phyloP scores from a whole-genome alignment of 371 early-diverging fungal genomes.

The Mortierella sp. region DNA sequence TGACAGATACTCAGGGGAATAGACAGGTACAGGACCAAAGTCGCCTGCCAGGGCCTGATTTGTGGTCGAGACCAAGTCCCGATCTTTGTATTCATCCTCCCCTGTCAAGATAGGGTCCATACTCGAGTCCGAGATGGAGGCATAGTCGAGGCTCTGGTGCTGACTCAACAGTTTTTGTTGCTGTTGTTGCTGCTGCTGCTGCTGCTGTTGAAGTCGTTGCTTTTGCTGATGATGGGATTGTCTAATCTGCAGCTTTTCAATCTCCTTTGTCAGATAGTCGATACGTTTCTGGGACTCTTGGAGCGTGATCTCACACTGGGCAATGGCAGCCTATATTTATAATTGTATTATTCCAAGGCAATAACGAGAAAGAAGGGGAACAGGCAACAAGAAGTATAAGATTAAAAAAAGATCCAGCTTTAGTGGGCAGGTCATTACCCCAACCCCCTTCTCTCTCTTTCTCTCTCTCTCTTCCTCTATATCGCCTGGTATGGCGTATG shows the following conservation, averaged over 20 bases:
- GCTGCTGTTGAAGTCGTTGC: conserved; percentile 55
- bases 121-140: conserved; percentile 43
- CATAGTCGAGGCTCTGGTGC: conserved; percentile 18
- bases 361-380: background rate
- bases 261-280: conserved; percentile 80
- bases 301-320: conserved; percentile 84
- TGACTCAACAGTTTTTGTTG: conserved; percentile 10
- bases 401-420: background rate
- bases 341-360: too few relatives aligned
- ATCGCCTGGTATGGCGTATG: background rate
- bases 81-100: conserved; percentile 51
- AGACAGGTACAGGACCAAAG: conserved; percentile 47
- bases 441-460: background rate
- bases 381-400: background rate
- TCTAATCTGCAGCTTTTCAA: conserved; percentile 66
- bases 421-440: background rate
- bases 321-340: conserved; percentile 53
- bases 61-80: conserved; percentile 32
- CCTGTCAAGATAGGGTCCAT: conserved; percentile 49
- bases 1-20: conserved; percentile 19
- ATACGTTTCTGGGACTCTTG: conserved; percentile 84
- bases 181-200: conserved; percentile 32
- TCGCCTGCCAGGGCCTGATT: conserved; percentile 43
- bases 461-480: background rate
- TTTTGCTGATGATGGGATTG: conserved; percentile 56